phyloP scores from a whole-genome alignment of 257 asterid species.

The Handroanthus guayacan region DNA sequence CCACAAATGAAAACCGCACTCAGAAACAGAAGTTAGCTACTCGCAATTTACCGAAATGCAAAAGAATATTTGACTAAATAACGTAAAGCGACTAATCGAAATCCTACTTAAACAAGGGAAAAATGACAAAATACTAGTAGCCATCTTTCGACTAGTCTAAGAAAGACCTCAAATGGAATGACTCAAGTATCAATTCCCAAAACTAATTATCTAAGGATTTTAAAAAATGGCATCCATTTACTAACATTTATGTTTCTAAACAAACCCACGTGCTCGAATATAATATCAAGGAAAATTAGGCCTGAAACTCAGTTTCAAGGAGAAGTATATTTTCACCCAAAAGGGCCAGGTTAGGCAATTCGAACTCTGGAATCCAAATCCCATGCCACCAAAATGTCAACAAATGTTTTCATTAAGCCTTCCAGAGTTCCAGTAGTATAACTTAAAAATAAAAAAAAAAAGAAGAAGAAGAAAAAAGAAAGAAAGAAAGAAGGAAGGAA shows the following conservation, averaged over 20 bases:
- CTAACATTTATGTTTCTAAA: neutral
- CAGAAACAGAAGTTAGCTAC: neutral
- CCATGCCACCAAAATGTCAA: neutral
- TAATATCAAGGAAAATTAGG: constrained; percentile 7
- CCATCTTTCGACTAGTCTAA: neutral
- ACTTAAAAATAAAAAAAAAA: neutral
- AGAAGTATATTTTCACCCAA: neutral
- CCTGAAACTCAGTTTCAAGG: constrained; percentile 4
- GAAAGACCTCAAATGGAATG: neutral
- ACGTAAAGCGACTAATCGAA: neutral
- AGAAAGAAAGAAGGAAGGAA: too few species aligned
- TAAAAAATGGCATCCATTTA: constrained; percentile 18
- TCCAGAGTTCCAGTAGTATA: neutral
- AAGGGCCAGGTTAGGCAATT: neutral
- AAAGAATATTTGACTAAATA: neutral
- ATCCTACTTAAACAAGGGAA: neutral
- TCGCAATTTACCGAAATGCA: neutral
- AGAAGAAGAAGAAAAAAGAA: too few species aligned
- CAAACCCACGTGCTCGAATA: neutral
- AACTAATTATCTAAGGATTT: neutral
- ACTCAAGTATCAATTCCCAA: neutral
- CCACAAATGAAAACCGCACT: constrained; percentile 18
- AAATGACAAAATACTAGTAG: neutral
- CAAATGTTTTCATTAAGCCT: neutral
- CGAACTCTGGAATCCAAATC: neutral